Evolutionary conservation across 75 land plant genomes (phyloP).

Genomic region (Gnetum montanum): DNA sequence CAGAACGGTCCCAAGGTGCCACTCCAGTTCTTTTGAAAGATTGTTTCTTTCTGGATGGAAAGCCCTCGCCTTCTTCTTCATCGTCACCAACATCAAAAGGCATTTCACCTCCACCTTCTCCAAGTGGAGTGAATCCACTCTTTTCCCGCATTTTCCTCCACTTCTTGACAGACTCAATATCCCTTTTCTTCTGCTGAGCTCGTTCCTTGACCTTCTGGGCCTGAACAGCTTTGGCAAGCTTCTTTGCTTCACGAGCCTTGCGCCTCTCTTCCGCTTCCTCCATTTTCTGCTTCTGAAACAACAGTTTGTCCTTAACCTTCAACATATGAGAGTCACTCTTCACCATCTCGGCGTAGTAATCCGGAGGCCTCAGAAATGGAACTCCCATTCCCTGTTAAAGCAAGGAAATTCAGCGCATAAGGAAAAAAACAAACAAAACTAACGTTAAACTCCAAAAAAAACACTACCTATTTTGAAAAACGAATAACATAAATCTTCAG

Average conservation of each 20-base stretch:
- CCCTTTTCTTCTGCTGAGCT: slow-evolving; percentile 82
- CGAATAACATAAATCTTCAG: too few species aligned
- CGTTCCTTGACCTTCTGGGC: slow-evolving; percentile 79
- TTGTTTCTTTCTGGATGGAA: slow-evolving; percentile 33
- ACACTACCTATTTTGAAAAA: too few species aligned
- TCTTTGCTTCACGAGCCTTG: slow-evolving; percentile 86
- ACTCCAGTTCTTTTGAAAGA: slow-evolving; percentile 40
- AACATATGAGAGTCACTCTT: slow-evolving; percentile 88
- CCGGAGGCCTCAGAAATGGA: slow-evolving; percentile 91
- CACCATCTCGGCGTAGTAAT: slow-evolving; percentile 98
- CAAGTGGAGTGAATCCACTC: slow-evolving; percentile 27
- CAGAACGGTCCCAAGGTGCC: slow-evolving; percentile 69
- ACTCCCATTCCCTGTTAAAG: too few species aligned
- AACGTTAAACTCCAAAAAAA: too few species aligned
- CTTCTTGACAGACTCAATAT: slow-evolving; percentile 87
- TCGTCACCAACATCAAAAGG: slow-evolving; percentile 38
- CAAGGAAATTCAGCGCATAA: too few species aligned
- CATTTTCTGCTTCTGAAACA: slow-evolving; percentile 60
- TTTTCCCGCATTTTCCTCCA: slow-evolving; percentile 89
- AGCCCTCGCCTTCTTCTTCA: slow-evolving; percentile 2
- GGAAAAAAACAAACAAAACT: too few species aligned
- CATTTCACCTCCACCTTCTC: slow-evolving; percentile 41
- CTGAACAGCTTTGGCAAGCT: slow-evolving; percentile 76
- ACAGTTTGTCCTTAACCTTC: slow-evolving; percentile 73
- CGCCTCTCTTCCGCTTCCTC: slow-evolving; percentile 92